Evolutionary conservation across 2,329 filamentous ascomycete species (phyloP), one percentile per base, ranked within the genome.

Genomic region (Fusarium ramigenum): DNA sequence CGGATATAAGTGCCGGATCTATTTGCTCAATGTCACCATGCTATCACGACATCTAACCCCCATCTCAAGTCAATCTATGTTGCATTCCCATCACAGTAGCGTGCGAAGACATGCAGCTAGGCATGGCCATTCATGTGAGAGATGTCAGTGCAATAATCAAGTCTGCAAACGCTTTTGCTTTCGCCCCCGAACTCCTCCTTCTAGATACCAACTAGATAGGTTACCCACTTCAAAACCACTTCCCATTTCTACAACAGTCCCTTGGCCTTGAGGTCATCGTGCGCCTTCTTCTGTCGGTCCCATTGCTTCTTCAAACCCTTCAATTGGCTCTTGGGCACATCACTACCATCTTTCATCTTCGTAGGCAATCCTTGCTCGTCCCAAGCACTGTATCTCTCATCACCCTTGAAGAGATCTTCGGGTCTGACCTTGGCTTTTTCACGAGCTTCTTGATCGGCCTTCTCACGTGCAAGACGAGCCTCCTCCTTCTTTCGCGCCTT

Each of bases 271-370:
- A 82, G 72, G 68, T 91, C 90, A 72, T 95, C 92, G 80, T 95
- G 92, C 66, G 89, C 81, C 87, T 96, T 97, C 87, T 95, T 96
- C 85, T 98, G 96, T 80, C 87, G 91, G 77, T 97, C 93, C 93
- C 93, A 97, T 63, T 94, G 92, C 86, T 98, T 98, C 83, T 87
- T 91, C 76, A 97, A 82, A 85, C 94, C 95, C 87, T 98, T 98
- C 57, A 84, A 79, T 79, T 91, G 89, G 67, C 88, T 93, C 86
- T 97, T 97, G 9, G 93, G 89, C 42, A 98, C 87, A 75, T 97
- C 94, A 69, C 90, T 91, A 1, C 94, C 95, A 37, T 93, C 91
- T 70, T 90, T 91, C 80, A 95, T 90, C 83, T 91, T 93, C 0
- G 89, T 93, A 5, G 96, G 95, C 71, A 97, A 70, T 0, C 95